A percentile compares a stretch with the other conserved stretches of the same genome.
Evolutionary conservation across 108 stramenopile genomes (phyloP).

Genomic region (Aureococcus anophagefferens): DNA sequence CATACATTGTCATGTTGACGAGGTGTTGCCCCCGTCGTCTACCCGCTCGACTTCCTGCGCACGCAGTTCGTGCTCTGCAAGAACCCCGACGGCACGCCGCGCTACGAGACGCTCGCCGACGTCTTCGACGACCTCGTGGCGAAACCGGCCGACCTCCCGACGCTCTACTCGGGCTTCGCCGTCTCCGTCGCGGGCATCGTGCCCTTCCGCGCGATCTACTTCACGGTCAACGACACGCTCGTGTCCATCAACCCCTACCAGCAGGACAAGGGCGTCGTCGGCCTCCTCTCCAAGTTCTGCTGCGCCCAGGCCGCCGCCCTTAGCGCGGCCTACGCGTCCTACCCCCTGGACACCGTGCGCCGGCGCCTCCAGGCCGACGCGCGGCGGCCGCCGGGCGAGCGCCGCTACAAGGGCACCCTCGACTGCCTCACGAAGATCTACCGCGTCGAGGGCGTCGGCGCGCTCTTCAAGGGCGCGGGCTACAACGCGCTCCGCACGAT

Average conservation of each 20-base stretch:
- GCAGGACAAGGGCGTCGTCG: constrained; percentile 69
- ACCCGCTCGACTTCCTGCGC: constrained; percentile 97
- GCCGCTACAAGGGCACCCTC: constrained; percentile 86
- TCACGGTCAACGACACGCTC: constrained; percentile 95
- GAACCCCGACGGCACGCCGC: too few relatives aligned
- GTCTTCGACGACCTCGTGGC: too few relatives aligned
- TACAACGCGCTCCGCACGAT: constrained; percentile 96
- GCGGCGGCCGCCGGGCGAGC: constrained; percentile 83
- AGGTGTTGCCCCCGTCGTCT: too few relatives aligned
- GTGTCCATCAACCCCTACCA: constrained; percentile 94
- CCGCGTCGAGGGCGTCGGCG: constrained; percentile 76
- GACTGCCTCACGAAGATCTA: constrained; percentile 94
- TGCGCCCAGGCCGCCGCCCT: constrained; percentile 91
- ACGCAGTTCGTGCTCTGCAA: constrained; percentile 37
- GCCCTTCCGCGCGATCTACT: constrained; percentile 96
- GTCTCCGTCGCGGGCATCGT: constrained; percentile 90
- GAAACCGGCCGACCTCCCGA: too few relatives aligned
- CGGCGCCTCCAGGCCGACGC: constrained; percentile 99
- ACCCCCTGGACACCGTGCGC: constrained; percentile 98
- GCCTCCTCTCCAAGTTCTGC: constrained; percentile 84
- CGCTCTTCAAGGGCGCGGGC: constrained; percentile 98
- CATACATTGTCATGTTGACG: too few relatives aligned
- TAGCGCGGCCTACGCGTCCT: constrained; percentile 87
- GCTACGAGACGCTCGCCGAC: too few relatives aligned
- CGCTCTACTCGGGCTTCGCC: constrained; percentile 95